Evolutionary conservation across 2,329 filamentous ascomycete genomes (phyloP).

Genomic region (Exophiala alcalophila): DNA sequence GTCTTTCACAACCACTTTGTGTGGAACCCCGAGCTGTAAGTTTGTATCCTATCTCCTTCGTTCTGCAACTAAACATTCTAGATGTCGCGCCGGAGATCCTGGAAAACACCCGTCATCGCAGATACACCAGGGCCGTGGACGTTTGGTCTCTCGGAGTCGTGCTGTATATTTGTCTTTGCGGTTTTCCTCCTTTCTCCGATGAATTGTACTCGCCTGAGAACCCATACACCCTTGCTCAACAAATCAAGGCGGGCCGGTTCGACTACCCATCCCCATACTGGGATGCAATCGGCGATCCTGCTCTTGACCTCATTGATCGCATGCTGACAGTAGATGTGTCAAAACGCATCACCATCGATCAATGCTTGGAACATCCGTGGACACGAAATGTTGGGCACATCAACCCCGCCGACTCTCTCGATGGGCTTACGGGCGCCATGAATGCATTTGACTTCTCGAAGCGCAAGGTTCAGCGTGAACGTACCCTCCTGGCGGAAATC

Average conservation of each 20-base stretch:
- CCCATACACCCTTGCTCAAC: slow-evolving; percentile 80
- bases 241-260: slow-evolving; percentile 84
- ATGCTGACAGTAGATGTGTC: slow-evolving; percentile 91
- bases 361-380: slow-evolving; percentile 91
- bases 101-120: slow-evolving; percentile 73
- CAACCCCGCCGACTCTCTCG: slow-evolving; percentile 78
- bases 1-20: slow-evolving; percentile 92
- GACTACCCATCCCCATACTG: slow-evolving; percentile 97
- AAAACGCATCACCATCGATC: slow-evolving; percentile 79
- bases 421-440: slow-evolving; percentile 85
- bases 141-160: slow-evolving; percentile 98
- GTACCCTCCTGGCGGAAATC: slow-evolving; percentile 77
- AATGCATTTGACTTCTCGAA: slow-evolving; percentile 77
- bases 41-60: slow-evolving; percentile 28
- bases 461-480: slow-evolving; percentile 74
- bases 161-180: slow-evolving; percentile 93
- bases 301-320: slow-evolving; percentile 85
- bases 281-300: slow-evolving; percentile 82
- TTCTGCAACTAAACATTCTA: slow-evolving; percentile 27
- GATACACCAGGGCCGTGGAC: slow-evolving; percentile 93
- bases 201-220: slow-evolving; percentile 79
- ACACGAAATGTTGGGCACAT: slow-evolving; percentile 52
- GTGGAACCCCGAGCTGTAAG: slow-evolving; percentile 87
- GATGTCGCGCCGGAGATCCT: slow-evolving; percentile 95
- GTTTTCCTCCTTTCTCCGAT: slow-evolving; percentile 95